phyloP scores from a whole-genome alignment of 345 rosid genomes.

The Lepidium africanum region DNA sequence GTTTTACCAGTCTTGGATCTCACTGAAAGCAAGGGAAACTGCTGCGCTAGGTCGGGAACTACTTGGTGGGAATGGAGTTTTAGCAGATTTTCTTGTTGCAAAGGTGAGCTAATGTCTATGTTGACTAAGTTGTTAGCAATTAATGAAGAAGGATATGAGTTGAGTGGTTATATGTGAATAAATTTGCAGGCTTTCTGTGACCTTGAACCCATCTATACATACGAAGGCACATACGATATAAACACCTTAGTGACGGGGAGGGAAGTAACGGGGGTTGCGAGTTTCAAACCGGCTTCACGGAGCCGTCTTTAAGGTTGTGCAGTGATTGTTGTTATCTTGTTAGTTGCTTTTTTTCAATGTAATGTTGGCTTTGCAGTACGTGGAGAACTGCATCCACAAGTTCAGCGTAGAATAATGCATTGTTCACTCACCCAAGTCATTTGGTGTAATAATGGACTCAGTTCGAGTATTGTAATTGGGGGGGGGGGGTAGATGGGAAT shows the following conservation, averaged over 20 bases:
- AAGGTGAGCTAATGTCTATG: slow-evolving; percentile 43
- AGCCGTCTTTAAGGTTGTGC: slow-evolving; percentile 56
- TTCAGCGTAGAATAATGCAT: not conserved
- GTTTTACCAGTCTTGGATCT: slow-evolving; percentile 67
- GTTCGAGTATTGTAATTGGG: too few relatives aligned
- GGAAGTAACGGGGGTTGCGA: slow-evolving; percentile 83
- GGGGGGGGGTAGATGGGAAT: too few relatives aligned
- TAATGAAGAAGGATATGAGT: not conserved
- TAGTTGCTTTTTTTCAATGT: not conserved
- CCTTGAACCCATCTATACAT: slow-evolving; percentile 92
- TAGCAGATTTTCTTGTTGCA: slow-evolving; percentile 86
- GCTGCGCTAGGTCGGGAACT: slow-evolving; percentile 75
- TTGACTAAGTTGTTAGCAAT: not conserved
- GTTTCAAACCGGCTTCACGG: slow-evolving; percentile 65
- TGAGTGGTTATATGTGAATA: not conserved
- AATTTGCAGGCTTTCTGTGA: slow-evolving; percentile 87
- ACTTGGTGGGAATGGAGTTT: slow-evolving; percentile 91
- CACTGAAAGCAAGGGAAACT: slow-evolving; percentile 70
- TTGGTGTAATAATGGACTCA: not conserved
- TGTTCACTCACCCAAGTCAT: not conserved
- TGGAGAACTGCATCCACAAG: not conserved
- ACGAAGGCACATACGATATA: slow-evolving; percentile 91
- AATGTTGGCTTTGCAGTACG: not conserved
- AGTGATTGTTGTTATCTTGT: slow-evolving; percentile 10
- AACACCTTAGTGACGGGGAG: slow-evolving; percentile 86